Evolutionary conservation across 352 stramenopile species (phyloP).

Genomic region (Globisporangium abappressorium): DNA sequence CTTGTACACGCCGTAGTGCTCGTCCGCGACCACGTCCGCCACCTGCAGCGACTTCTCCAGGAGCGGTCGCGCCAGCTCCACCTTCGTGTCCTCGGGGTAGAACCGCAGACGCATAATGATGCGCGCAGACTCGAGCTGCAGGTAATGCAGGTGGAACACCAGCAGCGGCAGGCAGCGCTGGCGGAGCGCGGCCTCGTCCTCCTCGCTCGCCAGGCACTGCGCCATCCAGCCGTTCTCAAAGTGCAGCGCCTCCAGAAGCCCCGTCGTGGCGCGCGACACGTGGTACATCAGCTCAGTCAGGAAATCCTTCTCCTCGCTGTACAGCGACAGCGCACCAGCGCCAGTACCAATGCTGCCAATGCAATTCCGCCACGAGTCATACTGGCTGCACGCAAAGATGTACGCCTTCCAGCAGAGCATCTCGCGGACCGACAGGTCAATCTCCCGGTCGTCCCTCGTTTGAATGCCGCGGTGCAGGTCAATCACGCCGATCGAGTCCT

Average conservation of each 20-base stretch:
- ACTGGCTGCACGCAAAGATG: slow-evolving; percentile 58
- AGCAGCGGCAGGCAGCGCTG: slow-evolving; percentile 61
- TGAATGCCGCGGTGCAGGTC: slow-evolving; percentile 50
- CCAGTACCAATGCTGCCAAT: slow-evolving; percentile 23
- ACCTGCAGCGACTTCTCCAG: slow-evolving; percentile 76
- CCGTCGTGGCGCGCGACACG: slow-evolving; percentile 43
- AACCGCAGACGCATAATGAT: slow-evolving; percentile 64
- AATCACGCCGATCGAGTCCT: slow-evolving; percentile 68
- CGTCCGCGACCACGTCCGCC: slow-evolving; percentile 72
- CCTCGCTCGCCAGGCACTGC: slow-evolving; percentile 40
- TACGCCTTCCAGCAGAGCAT: slow-evolving; percentile 74
- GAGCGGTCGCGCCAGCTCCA: slow-evolving; percentile 51
- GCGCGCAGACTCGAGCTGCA: slow-evolving; percentile 76
- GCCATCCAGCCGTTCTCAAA: slow-evolving; percentile 80
- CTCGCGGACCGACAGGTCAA: slow-evolving; percentile 57
- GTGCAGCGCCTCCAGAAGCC: slow-evolving; percentile 67
- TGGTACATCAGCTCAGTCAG: slow-evolving; percentile 77
- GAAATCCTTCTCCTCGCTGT: slow-evolving; percentile 78
- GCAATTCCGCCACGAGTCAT: slow-evolving; percentile 71
- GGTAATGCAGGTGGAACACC: slow-evolving; percentile 72
- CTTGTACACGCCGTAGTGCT: slow-evolving; percentile 68
- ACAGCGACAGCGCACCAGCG: slow-evolving; percentile 29
- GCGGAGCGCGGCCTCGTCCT: slow-evolving; percentile 42
- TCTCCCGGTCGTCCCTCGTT: slow-evolving; percentile 36
- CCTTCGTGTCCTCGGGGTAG: slow-evolving; percentile 56